Evolutionary conservation across 139 green algal genomes (phyloP).

Genomic region (Coccomyxa sp.): DNA sequence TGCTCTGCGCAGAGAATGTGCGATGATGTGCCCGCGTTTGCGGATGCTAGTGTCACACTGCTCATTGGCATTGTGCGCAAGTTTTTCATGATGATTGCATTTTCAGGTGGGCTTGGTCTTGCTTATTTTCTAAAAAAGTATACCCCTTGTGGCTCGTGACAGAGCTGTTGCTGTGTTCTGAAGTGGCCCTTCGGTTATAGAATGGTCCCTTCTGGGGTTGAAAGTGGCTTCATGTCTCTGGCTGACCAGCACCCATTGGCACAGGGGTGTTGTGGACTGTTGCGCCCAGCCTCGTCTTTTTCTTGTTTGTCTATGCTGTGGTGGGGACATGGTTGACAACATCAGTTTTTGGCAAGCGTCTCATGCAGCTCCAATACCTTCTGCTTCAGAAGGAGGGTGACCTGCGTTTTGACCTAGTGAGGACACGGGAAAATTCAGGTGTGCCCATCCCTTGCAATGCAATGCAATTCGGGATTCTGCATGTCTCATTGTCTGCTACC

Average conservation of each 20-base stretch:
- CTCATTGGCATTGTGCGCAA: constrained; percentile 64
- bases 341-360: constrained; percentile 66
- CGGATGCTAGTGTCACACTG: constrained; percentile 51
- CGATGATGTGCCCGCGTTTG: constrained; percentile 79
- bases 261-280: constrained; percentile 73
- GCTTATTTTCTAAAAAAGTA: neutral
- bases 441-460: neutral
- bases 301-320: constrained; percentile 77
- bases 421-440: constrained; percentile 40
- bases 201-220: no score
- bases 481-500: no score
- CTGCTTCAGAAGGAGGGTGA: constrained; percentile 73
- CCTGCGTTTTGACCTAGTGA: constrained; percentile 81
- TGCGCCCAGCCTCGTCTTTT: constrained; percentile 66
- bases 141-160: no score
- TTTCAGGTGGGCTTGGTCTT: constrained; percentile 52
- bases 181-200: no score
- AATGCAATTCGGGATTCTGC: no score
- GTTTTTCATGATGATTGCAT: constrained; percentile 74
- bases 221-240: no score
- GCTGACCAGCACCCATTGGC: no score
- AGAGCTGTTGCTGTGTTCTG: no score
- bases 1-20: constrained; percentile 70
- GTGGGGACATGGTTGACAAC: constrained; percentile 76
- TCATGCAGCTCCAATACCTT: constrained; percentile 67